Evolutionary conservation across 805 yeast species (phyloP).

Genomic region (Teunomyces stri): DNA sequence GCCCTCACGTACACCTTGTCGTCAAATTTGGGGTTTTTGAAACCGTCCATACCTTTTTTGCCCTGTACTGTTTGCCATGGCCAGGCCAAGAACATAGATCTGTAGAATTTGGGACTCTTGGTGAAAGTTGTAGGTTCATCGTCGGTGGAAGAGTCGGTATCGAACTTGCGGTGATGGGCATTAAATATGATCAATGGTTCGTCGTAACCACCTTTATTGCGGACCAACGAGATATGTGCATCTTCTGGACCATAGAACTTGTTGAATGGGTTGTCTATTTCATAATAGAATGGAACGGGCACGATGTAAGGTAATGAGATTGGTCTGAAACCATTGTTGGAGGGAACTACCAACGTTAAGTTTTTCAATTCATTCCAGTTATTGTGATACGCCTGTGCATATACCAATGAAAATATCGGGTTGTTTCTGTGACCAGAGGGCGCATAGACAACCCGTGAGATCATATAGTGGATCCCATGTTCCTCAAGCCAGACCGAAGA

Average conservation of each 20-base stretch:
- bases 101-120: conserved; percentile 11
- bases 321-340: conserved; percentile 7
- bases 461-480: conserved; percentile 47
- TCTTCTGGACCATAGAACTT: conserved; percentile 49
- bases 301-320: conserved; percentile 26
- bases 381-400: conserved; percentile 21
- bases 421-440: conserved; percentile 24
- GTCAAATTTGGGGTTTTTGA: conserved; percentile 13
- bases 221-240: conserved; percentile 41
- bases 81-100: conserved; percentile 32
- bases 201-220: conserved; percentile 30
- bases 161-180: conserved; percentile 20
- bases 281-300: conserved; percentile 30
- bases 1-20: conserved; percentile 16
- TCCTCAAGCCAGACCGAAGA: conserved; percentile 53
- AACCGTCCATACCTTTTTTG: conserved; percentile 22
- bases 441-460: conserved; percentile 29
- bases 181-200: conserved; percentile 51
- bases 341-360: conserved; percentile 20
- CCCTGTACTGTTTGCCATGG: conserved; percentile 34
- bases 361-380: conserved; percentile 21
- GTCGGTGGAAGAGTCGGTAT: conserved; percentile 3
- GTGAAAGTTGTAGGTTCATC: neutral
- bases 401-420: conserved; percentile 25
- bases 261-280: conserved; percentile 13